Percentiles rank a stretch among this genome's conserved stretches.
These are phyloP conservation scores for Citrus sp. DNA, from an alignment of 345 rosid genomes.

Conservation along the genomic window DNA sequence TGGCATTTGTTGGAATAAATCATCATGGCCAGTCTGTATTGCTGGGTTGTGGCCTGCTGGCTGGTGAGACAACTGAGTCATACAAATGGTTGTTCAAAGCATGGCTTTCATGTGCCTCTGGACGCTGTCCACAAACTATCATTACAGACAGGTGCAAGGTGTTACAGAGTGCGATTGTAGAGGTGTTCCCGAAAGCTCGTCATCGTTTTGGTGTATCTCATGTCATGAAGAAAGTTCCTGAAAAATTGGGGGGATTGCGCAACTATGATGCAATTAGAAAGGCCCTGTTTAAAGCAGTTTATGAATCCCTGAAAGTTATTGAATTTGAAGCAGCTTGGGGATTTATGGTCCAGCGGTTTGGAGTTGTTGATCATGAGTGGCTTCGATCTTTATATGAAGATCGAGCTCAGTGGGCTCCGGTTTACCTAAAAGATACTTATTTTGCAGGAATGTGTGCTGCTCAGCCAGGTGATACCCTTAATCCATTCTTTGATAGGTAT, in stretches of 20 bases:
- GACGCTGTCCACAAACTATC: constrained; percentile 55
- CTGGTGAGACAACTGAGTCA: constrained; percentile 55
- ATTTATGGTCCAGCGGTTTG: constrained; percentile 55
- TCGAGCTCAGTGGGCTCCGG: constrained; percentile 77
- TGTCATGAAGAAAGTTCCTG: constrained; percentile 49
- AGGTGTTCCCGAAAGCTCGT: constrained; percentile 57
- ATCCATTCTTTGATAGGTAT: constrained; percentile 60
- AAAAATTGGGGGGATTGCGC: constrained; percentile 48
- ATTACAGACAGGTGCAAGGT: constrained; percentile 58
- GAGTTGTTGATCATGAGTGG: constrained; percentile 58
- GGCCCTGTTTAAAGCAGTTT: constrained; percentile 43
- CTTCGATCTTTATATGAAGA: constrained; percentile 68
- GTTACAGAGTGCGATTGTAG: constrained; percentile 47
- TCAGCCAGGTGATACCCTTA: constrained; percentile 46
- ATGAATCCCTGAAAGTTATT: constrained; percentile 54
- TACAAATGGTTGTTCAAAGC: constrained; percentile 63
- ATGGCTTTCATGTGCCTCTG: constrained; percentile 52
- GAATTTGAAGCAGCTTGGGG: constrained; percentile 79
- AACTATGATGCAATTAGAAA: constrained; percentile 56
- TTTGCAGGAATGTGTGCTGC: constrained; percentile 63
- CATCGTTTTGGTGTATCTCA: constrained; percentile 47
- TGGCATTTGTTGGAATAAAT: constrained; percentile 59
- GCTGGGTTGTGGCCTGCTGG: constrained; percentile 68
- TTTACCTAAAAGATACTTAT: constrained; percentile 64
- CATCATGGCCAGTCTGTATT: constrained; percentile 60